These are phyloP conservation scores for Scheffersomyces cryptocercus DNA, from an alignment of 1,139 yeast genomes.

Conservation along the genomic window DNA sequence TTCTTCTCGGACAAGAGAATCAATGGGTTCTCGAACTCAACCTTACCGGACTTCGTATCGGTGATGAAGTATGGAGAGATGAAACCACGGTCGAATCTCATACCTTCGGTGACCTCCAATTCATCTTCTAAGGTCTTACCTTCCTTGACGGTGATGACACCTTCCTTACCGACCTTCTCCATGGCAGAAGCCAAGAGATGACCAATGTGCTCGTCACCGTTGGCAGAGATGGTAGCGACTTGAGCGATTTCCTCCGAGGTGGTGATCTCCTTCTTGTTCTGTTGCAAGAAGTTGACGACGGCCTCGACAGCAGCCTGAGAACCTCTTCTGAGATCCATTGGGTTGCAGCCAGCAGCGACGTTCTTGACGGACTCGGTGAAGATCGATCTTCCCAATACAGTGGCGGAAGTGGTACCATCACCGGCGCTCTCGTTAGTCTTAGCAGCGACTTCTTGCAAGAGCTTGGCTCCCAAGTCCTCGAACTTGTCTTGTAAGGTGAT, in stretches of 20 bases:
- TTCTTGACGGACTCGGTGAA: constrained; percentile 97
- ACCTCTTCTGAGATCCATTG: constrained; percentile 99
- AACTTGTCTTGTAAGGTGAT: constrained; percentile 87
- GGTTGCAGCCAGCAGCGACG: constrained; percentile 99
- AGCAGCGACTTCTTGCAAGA: constrained; percentile 96
- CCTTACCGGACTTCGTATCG: constrained; percentile 94
- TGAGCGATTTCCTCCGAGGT: constrained; percentile 97
- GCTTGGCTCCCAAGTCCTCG: constrained; percentile 95
- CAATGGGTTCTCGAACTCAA: constrained; percentile 95
- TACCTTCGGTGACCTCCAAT: constrained; percentile 97
- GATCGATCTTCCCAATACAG: constrained; percentile 94
- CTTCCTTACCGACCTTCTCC: constrained; percentile 99
- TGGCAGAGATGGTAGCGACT: constrained; percentile 98
- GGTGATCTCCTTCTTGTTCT: constrained; percentile 94
- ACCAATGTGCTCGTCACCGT: constrained; percentile 96
- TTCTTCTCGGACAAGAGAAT: constrained; percentile 91
- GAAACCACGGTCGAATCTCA: constrained; percentile 98
- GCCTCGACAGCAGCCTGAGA: constrained; percentile 98
- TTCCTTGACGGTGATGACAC: constrained; percentile 96
- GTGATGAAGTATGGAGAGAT: constrained; percentile 98
- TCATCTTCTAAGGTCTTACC: constrained; percentile 97
- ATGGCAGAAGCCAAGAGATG: constrained; percentile 91
- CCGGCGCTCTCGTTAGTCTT: constrained; percentile 99
- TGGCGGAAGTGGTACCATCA: constrained; percentile 98
- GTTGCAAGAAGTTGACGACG: constrained; percentile 83